Evolutionary conservation across 805 yeast species (phyloP), one percentile per base, ranked within the genome.

Genomic region (Lachancea sp.): DNA sequence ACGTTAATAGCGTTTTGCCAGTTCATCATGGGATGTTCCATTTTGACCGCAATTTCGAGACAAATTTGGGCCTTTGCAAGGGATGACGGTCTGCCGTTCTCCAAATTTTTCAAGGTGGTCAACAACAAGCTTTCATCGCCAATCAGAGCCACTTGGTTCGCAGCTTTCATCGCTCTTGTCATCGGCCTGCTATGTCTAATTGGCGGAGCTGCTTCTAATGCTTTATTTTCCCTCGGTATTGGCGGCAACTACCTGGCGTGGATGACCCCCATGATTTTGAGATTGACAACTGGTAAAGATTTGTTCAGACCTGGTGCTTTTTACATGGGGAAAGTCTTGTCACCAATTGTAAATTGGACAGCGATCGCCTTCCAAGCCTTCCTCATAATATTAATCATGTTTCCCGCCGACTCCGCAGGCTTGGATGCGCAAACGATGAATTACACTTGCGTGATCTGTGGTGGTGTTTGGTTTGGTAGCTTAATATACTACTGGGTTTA

Each of bases 61-160:
- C 86, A 80, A 63, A 70, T 79, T 43, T 82, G 83, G 79, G 85
- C 86, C 2, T 81, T 81, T 63, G 81, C 85, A 19, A 74, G 89
- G 65, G 89, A 82, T 61, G 81, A 79, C 49, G 86, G 87, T 16
- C 69, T 81, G 47, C 88, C 88, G 13, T 69, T 79, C 52, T 69
- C 79, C 17, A 58, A 68, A 34, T 66, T 65, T 56, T 71, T 81
- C 49, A 76, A 78, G 50, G 73, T 67, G 36, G 82, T 82, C 38
- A 69, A 81, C 56, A 69, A 73, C 42, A 71, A 59, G 47, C 62
- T 74, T 25, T 69, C 73, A 17, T 82, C 79, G 25, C 89, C 90
- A 11, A 57, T 81, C 19, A 71, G 81, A 51, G 86, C 88, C 1
- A 74, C 79, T 25, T 59, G 70, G 34, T 58, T 59, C 37, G 68